Conservation (phyloP, 2,329 filamentous ascomycete genomes). For the Aspergillus sp. region DNA sequence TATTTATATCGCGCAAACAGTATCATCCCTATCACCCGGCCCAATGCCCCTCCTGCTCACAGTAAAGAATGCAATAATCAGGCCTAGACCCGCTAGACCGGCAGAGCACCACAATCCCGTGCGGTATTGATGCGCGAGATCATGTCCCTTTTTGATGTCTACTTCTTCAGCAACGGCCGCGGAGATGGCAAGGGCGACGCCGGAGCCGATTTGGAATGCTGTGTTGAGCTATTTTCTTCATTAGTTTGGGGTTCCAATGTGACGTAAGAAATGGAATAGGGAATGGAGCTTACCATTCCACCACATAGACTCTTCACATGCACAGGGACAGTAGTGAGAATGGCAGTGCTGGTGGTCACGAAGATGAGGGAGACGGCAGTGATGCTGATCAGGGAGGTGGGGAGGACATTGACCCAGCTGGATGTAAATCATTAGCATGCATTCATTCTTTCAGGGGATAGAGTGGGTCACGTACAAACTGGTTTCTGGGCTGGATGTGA, state of each 20-base stretch:
- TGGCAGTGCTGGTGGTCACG: slow-evolving; percentile 45
- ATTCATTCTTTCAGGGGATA: background rate
- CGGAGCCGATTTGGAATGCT: slow-evolving; percentile 47
- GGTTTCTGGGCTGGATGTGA: slow-evolving; percentile 25
- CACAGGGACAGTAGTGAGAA: slow-evolving; percentile 43
- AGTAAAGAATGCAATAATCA: slow-evolving; percentile 20
- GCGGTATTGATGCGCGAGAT: slow-evolving; percentile 37
- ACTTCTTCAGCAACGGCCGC: slow-evolving; percentile 42
- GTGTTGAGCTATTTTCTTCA: slow-evolving; percentile 35
- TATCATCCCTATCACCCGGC: slow-evolving; percentile 11
- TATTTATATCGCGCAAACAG: slow-evolving; percentile 9
- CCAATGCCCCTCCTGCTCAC: slow-evolving; percentile 13
- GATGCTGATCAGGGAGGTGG: slow-evolving; percentile 43
- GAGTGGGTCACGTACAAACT: slow-evolving; percentile 25
- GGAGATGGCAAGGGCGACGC: slow-evolving; percentile 44
- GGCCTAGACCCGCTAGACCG: slow-evolving; percentile 41
- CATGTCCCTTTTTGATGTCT: slow-evolving; percentile 40
- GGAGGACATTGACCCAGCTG: slow-evolving; percentile 45
- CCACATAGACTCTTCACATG: slow-evolving; percentile 46
- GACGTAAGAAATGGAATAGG: too few species aligned
- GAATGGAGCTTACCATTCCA: slow-evolving; percentile 30
- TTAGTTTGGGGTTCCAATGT: too few species aligned
- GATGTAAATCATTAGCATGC: slow-evolving; percentile 10
- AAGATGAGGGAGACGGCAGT: slow-evolving; percentile 45
- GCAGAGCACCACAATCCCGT: slow-evolving; percentile 48